A percentile compares a stretch with the other conserved stretches of the same genome.
Conservation (phyloP, 2,329 filamentous ascomycete genomes). For the Fragosphaeria purpurea region DNA sequence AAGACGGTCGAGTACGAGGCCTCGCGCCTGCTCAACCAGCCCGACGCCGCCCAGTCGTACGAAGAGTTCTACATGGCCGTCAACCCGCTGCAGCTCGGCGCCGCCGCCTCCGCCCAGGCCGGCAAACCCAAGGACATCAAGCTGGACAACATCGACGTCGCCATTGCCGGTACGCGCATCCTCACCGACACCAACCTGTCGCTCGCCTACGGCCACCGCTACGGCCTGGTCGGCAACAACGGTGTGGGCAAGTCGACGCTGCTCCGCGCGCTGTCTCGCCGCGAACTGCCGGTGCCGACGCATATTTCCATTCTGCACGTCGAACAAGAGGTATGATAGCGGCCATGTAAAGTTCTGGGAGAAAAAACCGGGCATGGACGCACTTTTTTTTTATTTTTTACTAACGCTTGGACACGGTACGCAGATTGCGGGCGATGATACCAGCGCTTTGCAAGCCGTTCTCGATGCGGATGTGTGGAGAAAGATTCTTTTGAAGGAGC, state of each 20-base stretch:
- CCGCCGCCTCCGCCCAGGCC: constrained; percentile 52
- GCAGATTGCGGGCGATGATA: constrained; percentile 84
- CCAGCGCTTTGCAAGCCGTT: constrained; percentile 86
- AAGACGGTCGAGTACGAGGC: constrained; percentile 98
- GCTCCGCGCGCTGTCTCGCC: constrained; percentile 76
- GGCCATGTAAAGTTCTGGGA: not conserved
- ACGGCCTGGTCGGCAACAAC: constrained; percentile 97
- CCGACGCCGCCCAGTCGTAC: constrained; percentile 79
- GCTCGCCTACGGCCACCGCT: constrained; percentile 82
- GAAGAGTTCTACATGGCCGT: constrained; percentile 99
- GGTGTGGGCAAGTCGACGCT: constrained; percentile 98
- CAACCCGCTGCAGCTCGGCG: constrained; percentile 84
- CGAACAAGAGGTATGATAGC: constrained; percentile 68
- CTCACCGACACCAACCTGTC: constrained; percentile 84
- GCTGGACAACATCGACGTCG: constrained; percentile 89
- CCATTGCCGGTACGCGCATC: constrained; percentile 81
- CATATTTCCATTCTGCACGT: constrained; percentile 99
- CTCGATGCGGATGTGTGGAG: constrained; percentile 97
- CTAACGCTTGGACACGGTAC: too few species aligned
- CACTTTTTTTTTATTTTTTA: not conserved
- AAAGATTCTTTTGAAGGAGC: constrained; percentile 84
- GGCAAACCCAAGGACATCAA: constrained; percentile 99
- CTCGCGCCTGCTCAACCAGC: constrained; percentile 74
- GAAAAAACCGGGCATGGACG: constrained; percentile 4
- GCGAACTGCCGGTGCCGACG: constrained; percentile 89